A percentile compares a stretch with the other conserved stretches of the same genome.
phyloP scores from a whole-genome alignment of 192 early-diverging fungal species.

The Coemansia sp. region DNA sequence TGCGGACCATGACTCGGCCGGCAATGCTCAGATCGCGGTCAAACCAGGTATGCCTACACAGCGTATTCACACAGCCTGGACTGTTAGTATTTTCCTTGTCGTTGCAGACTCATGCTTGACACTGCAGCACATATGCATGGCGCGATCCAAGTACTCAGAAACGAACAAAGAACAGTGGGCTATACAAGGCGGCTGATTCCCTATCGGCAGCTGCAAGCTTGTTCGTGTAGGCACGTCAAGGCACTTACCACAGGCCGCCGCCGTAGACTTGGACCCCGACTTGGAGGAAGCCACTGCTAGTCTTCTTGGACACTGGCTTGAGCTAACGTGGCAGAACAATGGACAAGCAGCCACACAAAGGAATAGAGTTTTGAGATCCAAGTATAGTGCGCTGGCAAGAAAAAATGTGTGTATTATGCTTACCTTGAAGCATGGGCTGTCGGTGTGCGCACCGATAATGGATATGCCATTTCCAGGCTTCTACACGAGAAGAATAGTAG shows the following conservation, averaged over 20 bases:
- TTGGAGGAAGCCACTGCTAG: constrained; percentile 79
- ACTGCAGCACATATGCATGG: neutral
- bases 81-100: neutral
- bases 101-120: neutral
- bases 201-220: neutral
- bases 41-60: constrained; percentile 93
- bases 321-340: constrained; percentile 52
- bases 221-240: neutral
- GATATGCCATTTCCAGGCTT: constrained; percentile 80
- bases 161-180: neutral
- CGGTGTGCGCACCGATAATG: constrained; percentile 93
- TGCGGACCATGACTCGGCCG: constrained; percentile 84
- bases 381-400: neutral
- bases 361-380: neutral
- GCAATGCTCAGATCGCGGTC: constrained; percentile 96
- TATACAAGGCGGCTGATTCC: neutral
- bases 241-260: constrained; percentile 81
- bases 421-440: constrained; percentile 88
- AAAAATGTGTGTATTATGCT: neutral
- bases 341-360: neutral
- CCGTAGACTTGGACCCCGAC: constrained; percentile 91
- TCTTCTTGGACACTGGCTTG: constrained; percentile 94
- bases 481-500: constrained; percentile 38
- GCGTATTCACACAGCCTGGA: neutral
- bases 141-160: neutral